Percentiles rank a stretch among this genome's conserved stretches.
Evolutionary conservation across 306 rosid species (phyloP).

Genomic region (Begonia fuchsioides): DNA sequence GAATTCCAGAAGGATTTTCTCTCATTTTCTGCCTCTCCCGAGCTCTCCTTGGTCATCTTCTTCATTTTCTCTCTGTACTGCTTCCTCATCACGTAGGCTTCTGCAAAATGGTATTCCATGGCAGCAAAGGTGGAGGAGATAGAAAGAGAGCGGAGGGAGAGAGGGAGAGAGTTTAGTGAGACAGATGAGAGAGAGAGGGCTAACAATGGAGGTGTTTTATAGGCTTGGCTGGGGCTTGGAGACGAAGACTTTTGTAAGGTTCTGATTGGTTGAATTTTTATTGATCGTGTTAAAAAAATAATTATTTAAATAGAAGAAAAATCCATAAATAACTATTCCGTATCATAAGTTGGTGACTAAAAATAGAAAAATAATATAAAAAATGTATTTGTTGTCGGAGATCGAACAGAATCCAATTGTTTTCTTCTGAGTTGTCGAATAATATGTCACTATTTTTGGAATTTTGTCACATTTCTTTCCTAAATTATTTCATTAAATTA

Average conservation of each 20-base stretch:
- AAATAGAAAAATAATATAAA: too few species aligned
- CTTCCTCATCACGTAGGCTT: constrained; percentile 10
- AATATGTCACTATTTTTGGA: too few species aligned
- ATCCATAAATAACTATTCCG: too few species aligned
- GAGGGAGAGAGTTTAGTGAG: neutral
- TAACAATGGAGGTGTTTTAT: neutral
- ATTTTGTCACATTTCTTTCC: too few species aligned
- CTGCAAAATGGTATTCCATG: constrained; percentile 10
- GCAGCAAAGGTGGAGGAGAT: neutral
- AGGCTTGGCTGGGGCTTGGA: constrained; percentile 1
- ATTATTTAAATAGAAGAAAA: neutral
- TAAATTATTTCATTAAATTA: too few species aligned
- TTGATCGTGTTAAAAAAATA: too few species aligned
- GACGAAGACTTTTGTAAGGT: neutral
- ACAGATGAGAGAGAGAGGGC: neutral
- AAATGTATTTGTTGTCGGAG: too few species aligned
- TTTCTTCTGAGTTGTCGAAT: too few species aligned
- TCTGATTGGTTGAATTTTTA: neutral
- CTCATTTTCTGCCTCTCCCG: neutral
- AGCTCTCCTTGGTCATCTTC: neutral
- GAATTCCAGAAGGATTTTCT: constrained; percentile 11
- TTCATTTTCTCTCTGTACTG: constrained; percentile 1
- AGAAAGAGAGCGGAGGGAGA: neutral
- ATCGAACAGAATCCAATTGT: too few species aligned
- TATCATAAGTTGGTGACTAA: too few species aligned